Base-by-base conservation (phyloP, 225 moss, liverwort and hornwort genomes). In the Rhytidiadelphus loreus region DNA sequence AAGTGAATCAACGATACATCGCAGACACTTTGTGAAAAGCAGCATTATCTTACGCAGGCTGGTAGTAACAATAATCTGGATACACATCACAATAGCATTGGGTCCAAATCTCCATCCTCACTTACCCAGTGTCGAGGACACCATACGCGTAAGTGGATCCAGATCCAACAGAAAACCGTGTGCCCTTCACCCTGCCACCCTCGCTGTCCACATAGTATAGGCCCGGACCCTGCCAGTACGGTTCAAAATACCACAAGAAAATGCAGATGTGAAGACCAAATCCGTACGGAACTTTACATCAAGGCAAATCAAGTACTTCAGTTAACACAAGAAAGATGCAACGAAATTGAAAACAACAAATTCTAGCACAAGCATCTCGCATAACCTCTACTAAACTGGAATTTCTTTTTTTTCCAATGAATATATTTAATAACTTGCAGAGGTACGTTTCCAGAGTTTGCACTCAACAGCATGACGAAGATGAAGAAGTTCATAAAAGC, bases 121-220 rank as follows among this genome's bases (percentile, higher is more conserved):
- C 71, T 59, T 43, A 37, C 97, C 97, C 95, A 33, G 97, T 95
- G 89, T 97, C 96, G 72, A 97, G 89, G 44, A 97, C 96, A 93
- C 96, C 96, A 87, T 97, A 97, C 13, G 97, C 97, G 88, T 97
- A 97, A 62, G 96, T 96, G 72, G 97, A 96, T 77, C 97, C 96
- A 72, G 97, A 97, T 90, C 97, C 97, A 63, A 97, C 96, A 65
- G 97, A 97, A 83, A 97, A 96, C 50, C 95, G 95, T 61, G 90
- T 94, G 89, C 97, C 96, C 90, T 96, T 95, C 79, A 97, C 96
- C 86, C 97, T 92, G 66, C 96, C 94, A 87, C 96, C 97, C 79
- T 97, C 97, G 58, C 97, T 97, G 87, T 97, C 97, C 84, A 97
- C 97, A 60, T 97, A 97, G 78, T 97, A 97, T 30, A 97, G 89